Evolutionary conservation across 2,329 filamentous ascomycete genomes (phyloP).

Genomic region (Metarhizium brunneum): DNA sequence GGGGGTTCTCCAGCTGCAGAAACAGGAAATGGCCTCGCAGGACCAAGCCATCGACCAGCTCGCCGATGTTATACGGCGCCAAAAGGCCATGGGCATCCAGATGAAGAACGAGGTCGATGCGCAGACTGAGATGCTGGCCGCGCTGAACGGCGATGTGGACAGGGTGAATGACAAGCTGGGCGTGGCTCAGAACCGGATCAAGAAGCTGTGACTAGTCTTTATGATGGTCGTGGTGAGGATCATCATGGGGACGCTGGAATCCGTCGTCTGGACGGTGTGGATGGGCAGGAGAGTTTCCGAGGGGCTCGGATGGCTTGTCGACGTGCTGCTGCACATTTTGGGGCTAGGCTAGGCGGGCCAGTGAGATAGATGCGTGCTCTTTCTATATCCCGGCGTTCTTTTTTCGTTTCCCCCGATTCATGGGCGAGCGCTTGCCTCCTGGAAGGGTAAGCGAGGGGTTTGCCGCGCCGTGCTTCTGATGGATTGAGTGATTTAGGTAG

Average conservation of each 20-base stretch:
- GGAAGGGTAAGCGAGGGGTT: not conserved
- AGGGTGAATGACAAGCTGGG: conserved; percentile 59
- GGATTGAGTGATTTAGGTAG: not conserved
- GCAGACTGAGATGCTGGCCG: conserved; percentile 61
- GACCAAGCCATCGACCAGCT: conserved; percentile 64
- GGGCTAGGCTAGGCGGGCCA: conserved; percentile 9
- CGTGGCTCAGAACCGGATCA: conserved; percentile 64
- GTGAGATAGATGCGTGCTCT: not conserved
- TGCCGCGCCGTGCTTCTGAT: not conserved
- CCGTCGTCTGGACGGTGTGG: conserved; percentile 23
- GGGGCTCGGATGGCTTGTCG: conserved; percentile 19
- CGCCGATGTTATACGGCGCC: conserved; percentile 57
- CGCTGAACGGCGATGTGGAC: conserved; percentile 57
- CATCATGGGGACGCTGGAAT: conserved; percentile 18
- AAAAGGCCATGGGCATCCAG: conserved; percentile 68
- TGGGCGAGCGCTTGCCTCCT: not conserved
- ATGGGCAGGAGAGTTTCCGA: conserved; percentile 13
- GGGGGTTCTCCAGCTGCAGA: conserved; percentile 65
- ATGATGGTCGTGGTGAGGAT: conserved; percentile 15
- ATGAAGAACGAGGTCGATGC: conserved; percentile 66
- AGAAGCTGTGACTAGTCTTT: conserved; percentile 46
- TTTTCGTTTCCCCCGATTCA: not conserved
- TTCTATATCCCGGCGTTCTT: not conserved
- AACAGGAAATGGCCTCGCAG: conserved; percentile 65
- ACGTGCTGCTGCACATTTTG: conserved; percentile 17